Base-by-base conservation (phyloP, 768 basidiomycete species). In the Mycena crocata region DNA sequence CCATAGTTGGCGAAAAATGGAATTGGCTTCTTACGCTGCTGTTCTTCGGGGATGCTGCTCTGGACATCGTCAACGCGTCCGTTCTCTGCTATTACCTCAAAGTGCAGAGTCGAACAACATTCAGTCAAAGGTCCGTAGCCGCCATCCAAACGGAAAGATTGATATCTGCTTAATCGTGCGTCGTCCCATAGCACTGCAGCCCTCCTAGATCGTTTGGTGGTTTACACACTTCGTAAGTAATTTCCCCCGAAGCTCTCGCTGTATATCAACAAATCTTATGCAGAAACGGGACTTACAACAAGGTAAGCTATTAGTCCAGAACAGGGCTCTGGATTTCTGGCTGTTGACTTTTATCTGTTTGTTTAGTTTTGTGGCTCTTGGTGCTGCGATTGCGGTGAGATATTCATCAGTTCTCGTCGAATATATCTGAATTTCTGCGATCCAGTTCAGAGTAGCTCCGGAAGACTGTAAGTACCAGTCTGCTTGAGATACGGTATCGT, bases 141-240 rank as follows among this genome's bases (percentile, higher is more conserved):
- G 23, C n/a, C n/a, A n/a, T n/a, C 17, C 37, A 39, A 2, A 19
- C 21, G 24, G n/a, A 19, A 0, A 13, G 32, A 14, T n/a, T 8
- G 24, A 42, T n/a, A 17, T 40, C 19, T 13, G 7, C 46, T 61
- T 7, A 45, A 19, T 32, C 21, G 24, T 32, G n/a, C n/a, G 14
- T 32, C 28, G 8, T 24, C 24, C 60, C 28, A 3, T 46, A 69
- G 67, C n/a, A 69, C 63, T 17, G n/a, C 40, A 2, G 54, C 46
- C 26, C 1, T 69, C 1, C 37, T 69, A 9, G 67, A 69, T 37
- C 63, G 39, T 14, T 45, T 61, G 28, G 59, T 69, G 9, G 46
- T 61, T 34, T 69, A 64, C 28, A 69, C 67, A 5, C 63, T 69
- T 17, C 67, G 67, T 69, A 58, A 65, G 67, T 24, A 34, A 13